Base-by-base conservation (phyloP, 2,329 filamentous ascomycete genomes). In the Fusarium annulatum region DNA sequence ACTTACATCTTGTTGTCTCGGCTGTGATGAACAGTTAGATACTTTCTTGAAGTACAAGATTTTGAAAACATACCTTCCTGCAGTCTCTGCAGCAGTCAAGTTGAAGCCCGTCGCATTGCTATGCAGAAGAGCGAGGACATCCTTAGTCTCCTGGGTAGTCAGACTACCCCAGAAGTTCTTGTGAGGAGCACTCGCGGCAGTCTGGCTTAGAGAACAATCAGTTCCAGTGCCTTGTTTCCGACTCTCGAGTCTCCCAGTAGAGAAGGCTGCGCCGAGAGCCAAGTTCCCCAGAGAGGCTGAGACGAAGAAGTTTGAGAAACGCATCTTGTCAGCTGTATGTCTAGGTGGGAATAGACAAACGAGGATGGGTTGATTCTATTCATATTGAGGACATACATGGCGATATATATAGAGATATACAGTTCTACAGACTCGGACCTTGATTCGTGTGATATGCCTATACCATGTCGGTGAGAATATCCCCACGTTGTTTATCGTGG, bases 81-180 rank as follows among this genome's bases (percentile, higher is more conserved):
- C 61, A 28, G 49, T 38, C 3, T 11, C 16, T 12, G 42, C 57
- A 21, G 30, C 30, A 14, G 57, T 62, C 9, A 64, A 8, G 11
- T 64, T 64, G 7, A 64, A 51, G 2, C 61, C 42, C 0, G 61
- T 51, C 1, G 28, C 23, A 30, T 64, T 41, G 12, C 57, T 49
- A 39, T 64, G 57, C 16, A 64, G 21, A 1, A 64, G 23, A 8
- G 57, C 43, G 21, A 64, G 42, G 16, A 64, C 61, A 21, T 64
- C 61, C 16, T 42, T 59, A 7, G 61, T 64, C 7, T 64, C 61
- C 1, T 30, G 26, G 3, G 30, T 28, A 2, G n/a, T 62, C 11
- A 64, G 23, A 30, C 34, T 33, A 15, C 61, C 61, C 61, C 57
- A 64, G 10, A 64, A 64, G 57, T 62, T 64, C 28, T 64, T 64